Evolutionary conservation across 257 asterid species (phyloP), one percentile per base, ranked within the genome.

Genomic region (Jacaranda copaia): DNA sequence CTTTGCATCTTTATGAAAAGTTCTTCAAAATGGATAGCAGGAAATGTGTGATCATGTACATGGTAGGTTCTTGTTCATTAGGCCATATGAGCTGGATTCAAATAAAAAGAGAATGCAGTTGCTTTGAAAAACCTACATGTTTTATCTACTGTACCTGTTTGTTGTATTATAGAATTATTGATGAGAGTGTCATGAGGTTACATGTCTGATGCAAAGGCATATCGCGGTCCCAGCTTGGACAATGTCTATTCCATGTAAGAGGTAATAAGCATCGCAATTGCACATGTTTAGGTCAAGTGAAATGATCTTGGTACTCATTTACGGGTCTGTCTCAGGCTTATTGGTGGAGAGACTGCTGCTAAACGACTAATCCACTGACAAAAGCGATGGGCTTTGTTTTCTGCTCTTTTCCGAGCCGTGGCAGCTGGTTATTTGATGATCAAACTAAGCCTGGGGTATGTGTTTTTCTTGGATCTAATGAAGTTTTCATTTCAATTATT

Each of bases 151-250:
- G 19, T 60, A 19, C 56, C 14, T 78, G 55, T 81, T 82, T 79
- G 86, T 79, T 74, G 55, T 59, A 25, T 63, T 73, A 60, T 79
- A 60, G 63, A 75, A 83, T 83, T 46, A 77, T 83, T 80, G 82
- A 52, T n/a, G 72, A 72, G 38, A 52, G 16, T 11, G 18, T 10
- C 8, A 0, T 25, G 32, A 39, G 69, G 55, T 40, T 0, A n/a
- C 20, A 65, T 14, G 14, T 35, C 25, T 25, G 43, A 60, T 60
- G 5, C 53, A 59, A 48, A 32, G 66, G 77, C 48, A 43, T 15
- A 72, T 6, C 48, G 6, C 8, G 68, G 82, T 73, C 85, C 85
- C 77, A 66, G 49, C 73, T 75, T 55, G 74, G 75, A 73, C 58
- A 51, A 48, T 65, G 57, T 18, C 72, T 39, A 55, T 53, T n/a